Evolutionary conservation across 2,329 filamentous ascomycete genomes (phyloP).

Genomic region (Rutstroemia sydowiana): DNA sequence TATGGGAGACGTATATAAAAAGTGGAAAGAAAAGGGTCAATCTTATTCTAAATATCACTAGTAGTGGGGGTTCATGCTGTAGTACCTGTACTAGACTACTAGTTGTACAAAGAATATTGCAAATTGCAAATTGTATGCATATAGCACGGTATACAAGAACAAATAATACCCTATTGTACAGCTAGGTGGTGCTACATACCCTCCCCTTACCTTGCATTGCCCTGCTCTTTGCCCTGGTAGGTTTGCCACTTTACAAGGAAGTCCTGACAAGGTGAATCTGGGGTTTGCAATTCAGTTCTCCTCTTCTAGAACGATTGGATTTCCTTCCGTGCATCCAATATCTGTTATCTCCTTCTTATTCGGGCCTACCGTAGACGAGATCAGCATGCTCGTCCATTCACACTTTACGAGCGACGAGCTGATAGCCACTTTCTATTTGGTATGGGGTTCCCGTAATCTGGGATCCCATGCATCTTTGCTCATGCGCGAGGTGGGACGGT

Average conservation of each 20-base stretch:
- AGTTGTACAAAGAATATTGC: too few relatives aligned
- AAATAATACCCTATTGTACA: too few relatives aligned
- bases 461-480: slow-evolving; percentile 2
- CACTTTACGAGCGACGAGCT: background rate
- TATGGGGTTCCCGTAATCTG: slow-evolving; percentile 2
- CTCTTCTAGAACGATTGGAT: slow-evolving; percentile 10
- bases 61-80: too few relatives aligned
- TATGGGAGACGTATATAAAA: too few relatives aligned
- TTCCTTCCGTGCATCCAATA: slow-evolving; percentile 3
- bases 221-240: background rate
- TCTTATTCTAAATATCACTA: too few relatives aligned
- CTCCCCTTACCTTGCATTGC: too few relatives aligned
- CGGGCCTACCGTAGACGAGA: background rate
- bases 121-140: too few relatives aligned
- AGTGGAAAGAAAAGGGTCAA: too few relatives aligned
- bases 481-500: background rate
- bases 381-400: background rate
- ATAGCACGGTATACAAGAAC: too few relatives aligned
- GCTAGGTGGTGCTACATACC: too few relatives aligned
- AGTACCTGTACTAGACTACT: too few relatives aligned
- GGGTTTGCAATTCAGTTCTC: slow-evolving; percentile 1
- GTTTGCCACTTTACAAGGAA: slow-evolving; percentile 6
- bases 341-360: background rate
- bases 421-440: slow-evolving; percentile 5
- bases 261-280: slow-evolving; percentile 4